phyloP scores from a whole-genome alignment of 75 land plant genomes.

The Selaginella tamariscina region DNA sequence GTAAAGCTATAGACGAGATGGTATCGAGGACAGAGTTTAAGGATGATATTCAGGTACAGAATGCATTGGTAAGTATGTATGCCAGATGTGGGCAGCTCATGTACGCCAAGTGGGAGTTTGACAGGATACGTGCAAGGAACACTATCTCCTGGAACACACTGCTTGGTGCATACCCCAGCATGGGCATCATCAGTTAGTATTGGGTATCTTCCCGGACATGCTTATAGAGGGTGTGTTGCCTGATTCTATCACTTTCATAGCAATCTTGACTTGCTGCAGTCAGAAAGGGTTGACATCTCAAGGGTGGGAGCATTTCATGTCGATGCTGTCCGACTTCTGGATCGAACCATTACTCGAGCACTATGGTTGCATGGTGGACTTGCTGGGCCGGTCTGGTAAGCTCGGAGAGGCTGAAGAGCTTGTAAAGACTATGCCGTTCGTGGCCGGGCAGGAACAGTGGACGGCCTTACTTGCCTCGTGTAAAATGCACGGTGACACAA shows the following conservation, averaged over 20 bases:
- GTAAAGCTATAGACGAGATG: not conserved
- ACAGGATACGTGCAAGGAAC: not conserved
- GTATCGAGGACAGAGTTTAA: not conserved
- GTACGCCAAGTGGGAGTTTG: not conserved
- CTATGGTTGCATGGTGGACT: slow-evolving; percentile 39
- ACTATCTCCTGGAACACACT: not conserved
- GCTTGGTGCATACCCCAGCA: not conserved
- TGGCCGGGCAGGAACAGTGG: slow-evolving; percentile 37
- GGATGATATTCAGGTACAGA: not conserved
- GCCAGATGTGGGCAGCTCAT: not conserved
- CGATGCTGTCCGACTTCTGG: not conserved
- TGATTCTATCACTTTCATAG: not conserved
- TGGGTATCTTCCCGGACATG: not conserved
- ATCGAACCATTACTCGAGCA: slow-evolving; percentile 23
- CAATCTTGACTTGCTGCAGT: not conserved
- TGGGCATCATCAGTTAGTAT: not conserved
- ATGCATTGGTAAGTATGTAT: slow-evolving; percentile 5
- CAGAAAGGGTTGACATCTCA: not conserved
- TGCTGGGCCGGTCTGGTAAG: slow-evolving; percentile 33
- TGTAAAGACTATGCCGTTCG: slow-evolving; percentile 33
- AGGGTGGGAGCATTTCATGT: not conserved
- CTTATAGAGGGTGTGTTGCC: not conserved
- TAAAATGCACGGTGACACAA: slow-evolving; percentile 21
- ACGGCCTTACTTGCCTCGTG: slow-evolving; percentile 34
- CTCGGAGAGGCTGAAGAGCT: slow-evolving; percentile 21